Evolutionary conservation across 345 rosid genomes (phyloP), one percentile per base, ranked within the genome.

Genomic region (Nasturtium officinale): DNA sequence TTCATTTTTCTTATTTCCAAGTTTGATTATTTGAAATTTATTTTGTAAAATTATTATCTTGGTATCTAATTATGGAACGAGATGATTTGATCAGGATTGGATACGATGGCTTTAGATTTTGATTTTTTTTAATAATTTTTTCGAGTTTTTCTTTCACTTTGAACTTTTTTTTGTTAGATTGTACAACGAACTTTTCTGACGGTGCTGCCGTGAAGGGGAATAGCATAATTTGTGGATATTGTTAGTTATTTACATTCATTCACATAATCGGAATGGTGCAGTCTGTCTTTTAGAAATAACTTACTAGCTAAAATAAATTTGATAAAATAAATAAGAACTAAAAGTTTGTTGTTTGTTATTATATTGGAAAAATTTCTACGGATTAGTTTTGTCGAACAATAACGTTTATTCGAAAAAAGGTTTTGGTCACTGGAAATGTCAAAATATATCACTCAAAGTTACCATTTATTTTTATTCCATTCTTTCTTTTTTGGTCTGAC

Each of bases 1-100:
- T 75, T 58, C 55, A 51, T 67, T 20, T 30, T 67, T 75, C 56
- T 52, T 59, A 13, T 47, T 18, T 42, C 74, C 69, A 67, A 60
- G 50, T 53, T 75, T 68, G 57, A 52, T 67, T 67, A 75, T 75
- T 46, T 46, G 1, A 18, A n/a, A 5, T 46, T 13, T 7, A 5
- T 16, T 35, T 71, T 35, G 51, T 33, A n/a, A 23, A 26, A 13
- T 32, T 56, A 23, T 52, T 6, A 50, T 52, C 30, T 3, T 61
- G 6, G 17, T 51, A 21, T 51, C 28, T 72, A 42, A 18, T 46
- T 42, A 62, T 23, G 46, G 46, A 17, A 28, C 26, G 40, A 3
- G 12, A 26, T 53, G 9, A 25, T 37, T 52, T 52, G n/a, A 52
- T 5, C 8, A 21, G 6, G 33, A 6, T 3, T 15, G 8, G 6